Conservation (phyloP, 164 flowering plant genomes). For the Vitis labrusca region DNA sequence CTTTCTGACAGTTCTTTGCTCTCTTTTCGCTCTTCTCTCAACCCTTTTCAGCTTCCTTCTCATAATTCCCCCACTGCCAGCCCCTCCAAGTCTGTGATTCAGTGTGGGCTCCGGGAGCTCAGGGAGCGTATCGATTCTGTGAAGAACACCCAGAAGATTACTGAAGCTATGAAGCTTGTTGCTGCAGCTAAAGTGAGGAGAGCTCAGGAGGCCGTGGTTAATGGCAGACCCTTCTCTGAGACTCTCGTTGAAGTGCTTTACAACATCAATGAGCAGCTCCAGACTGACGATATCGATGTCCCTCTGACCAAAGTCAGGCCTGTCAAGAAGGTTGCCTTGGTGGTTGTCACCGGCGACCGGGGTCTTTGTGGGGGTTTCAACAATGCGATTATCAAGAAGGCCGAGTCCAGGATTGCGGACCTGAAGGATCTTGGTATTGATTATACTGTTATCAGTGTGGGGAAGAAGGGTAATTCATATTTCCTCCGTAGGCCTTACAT, state of each 20-base stretch:
- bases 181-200: conserved; percentile 84
- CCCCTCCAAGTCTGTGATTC: conserved; percentile 30
- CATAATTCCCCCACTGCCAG: conserved; percentile 20
- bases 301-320: conserved; percentile 70
- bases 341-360: conserved; percentile 80
- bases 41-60: conserved; percentile 39
- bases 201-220: conserved; percentile 93
- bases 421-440: conserved; percentile 58
- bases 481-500: conserved; percentile 47
- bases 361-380: conserved; percentile 93
- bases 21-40: conserved; percentile 35
- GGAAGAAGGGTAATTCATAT: conserved; percentile 80
- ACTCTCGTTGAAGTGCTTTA: conserved; percentile 62
- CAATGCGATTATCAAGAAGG: conserved; percentile 55
- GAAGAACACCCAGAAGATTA: conserved; percentile 80
- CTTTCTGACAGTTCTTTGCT: conserved; percentile 33
- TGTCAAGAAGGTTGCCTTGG: conserved; percentile 75
- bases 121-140: conserved; percentile 63
- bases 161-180: conserved; percentile 94
- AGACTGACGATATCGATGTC: conserved; percentile 59
- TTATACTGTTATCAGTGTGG: conserved; percentile 64
- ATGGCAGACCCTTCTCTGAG: conserved; percentile 75
- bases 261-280: conserved; percentile 58
- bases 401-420: conserved; percentile 62
- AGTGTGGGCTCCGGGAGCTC: conserved; percentile 61